Conservation (phyloP, 805 yeast species). For the Candida ficus region DNA sequence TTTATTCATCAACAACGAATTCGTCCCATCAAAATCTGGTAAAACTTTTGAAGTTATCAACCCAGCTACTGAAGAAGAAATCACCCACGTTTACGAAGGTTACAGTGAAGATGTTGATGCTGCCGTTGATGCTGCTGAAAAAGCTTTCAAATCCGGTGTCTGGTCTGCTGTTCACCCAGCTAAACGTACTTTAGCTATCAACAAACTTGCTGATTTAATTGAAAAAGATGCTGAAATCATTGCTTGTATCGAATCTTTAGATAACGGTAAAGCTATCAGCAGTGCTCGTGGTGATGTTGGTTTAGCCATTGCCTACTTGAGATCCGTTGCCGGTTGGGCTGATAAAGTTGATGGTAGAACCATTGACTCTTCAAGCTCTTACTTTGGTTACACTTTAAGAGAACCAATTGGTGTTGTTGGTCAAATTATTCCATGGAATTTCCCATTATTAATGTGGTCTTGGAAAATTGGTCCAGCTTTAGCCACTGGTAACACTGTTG, state of each 20-base stretch:
- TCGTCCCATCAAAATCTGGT: slow-evolving; percentile 9
- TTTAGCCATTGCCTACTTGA: slow-evolving; percentile 10
- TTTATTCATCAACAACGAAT: slow-evolving; percentile 12
- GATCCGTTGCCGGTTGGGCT: slow-evolving; percentile 15
- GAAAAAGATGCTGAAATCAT: slow-evolving; percentile 9
- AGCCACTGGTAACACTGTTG: slow-evolving; percentile 13
- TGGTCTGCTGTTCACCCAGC: slow-evolving; percentile 11
- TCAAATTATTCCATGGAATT: slow-evolving; percentile 14
- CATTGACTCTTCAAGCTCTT: slow-evolving; percentile 8
- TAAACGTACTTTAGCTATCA: slow-evolving; percentile 11
- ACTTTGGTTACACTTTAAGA: slow-evolving; percentile 11
- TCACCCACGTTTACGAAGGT: slow-evolving; percentile 11
- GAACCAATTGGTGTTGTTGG: slow-evolving; percentile 16
- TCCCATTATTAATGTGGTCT: slow-evolving; percentile 14
- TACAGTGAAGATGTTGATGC: slow-evolving; percentile 9
- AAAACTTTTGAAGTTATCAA: slow-evolving; percentile 11
- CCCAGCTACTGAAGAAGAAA: slow-evolving; percentile 12
- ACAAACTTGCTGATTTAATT: slow-evolving; percentile 11
- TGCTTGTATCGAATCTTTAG: slow-evolving; percentile 10
- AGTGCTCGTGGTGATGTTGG: slow-evolving; percentile 14
- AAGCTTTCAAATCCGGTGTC: slow-evolving; percentile 10
- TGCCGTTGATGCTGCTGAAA: slow-evolving; percentile 12
- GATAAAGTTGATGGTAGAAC: slow-evolving; percentile 15
- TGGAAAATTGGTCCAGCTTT: slow-evolving; percentile 15
- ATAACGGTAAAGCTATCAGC: slow-evolving; percentile 12